Evolutionary conservation across 2,329 filamentous ascomycete species (phyloP).

Genomic region (Fusarium brachygibbosum): DNA sequence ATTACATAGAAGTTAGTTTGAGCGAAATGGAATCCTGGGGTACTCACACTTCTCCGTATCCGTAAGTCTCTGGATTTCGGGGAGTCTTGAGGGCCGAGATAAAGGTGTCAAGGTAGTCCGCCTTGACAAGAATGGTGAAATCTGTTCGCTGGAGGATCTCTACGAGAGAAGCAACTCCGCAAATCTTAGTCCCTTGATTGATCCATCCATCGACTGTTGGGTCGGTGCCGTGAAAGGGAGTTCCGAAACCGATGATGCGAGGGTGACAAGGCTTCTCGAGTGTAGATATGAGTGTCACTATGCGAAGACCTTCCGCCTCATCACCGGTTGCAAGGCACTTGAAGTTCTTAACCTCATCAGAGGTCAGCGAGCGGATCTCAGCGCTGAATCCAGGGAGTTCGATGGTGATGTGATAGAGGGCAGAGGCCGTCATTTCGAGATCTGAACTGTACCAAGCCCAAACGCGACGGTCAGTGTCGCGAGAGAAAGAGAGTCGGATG

Average conservation of each 20-base stretch:
- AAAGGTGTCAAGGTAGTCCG: rapidly evolving
- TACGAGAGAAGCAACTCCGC: rapidly evolving
- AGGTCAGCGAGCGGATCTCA: rapidly evolving
- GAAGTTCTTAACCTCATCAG: background rate
- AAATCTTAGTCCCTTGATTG: background rate
- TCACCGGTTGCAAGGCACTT: background rate
- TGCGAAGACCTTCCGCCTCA: rapidly evolving
- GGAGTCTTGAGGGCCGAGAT: rapidly evolving
- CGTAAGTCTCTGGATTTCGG: background rate
- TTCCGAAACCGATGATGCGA: background rate
- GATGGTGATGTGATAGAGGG: background rate
- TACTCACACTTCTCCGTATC: slow-evolving; percentile 5
- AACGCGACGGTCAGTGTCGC: rapidly evolving
- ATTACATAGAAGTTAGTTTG: background rate
- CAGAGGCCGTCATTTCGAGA: rapidly evolving
- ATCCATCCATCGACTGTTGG: background rate
- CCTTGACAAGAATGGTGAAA: background rate
- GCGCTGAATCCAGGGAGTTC: rapidly evolving
- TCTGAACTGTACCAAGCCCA: background rate
- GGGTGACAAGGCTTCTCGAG: rapidly evolving
- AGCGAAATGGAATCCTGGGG: rapidly evolving
- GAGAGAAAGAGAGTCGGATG: rapidly evolving
- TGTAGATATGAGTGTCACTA: background rate
- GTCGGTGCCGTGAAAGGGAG: background rate
- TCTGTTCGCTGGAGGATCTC: background rate